Percentiles rank a stretch among this genome's conserved stretches.
phyloP scores from a whole-genome alignment of 2,329 filamentous ascomycete species.

The Colletotrichum eleusines region DNA sequence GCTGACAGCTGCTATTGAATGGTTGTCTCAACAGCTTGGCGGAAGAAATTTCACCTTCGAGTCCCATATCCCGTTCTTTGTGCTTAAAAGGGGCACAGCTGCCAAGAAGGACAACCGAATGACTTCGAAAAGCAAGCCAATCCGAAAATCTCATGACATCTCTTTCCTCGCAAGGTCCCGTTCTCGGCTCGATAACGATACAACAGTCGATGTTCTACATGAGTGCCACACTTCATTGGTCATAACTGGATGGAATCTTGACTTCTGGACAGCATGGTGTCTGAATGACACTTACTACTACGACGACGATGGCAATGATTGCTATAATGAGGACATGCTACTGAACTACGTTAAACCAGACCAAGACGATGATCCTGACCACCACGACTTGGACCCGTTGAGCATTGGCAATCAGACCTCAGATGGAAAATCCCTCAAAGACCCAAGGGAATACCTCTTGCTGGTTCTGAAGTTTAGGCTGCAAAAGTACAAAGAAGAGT shows the following conservation, averaged over 20 bases:
- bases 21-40: background rate
- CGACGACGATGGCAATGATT: background rate
- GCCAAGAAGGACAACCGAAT: background rate
- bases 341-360: background rate
- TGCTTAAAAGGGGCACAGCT: background rate
- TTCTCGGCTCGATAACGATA: background rate
- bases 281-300: constrained; percentile 6
- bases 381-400: background rate
- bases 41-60: background rate
- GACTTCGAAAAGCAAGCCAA: background rate
- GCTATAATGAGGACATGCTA: background rate
- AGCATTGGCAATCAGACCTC: background rate
- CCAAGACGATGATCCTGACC: too few relatives aligned
- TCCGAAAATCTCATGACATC: background rate
- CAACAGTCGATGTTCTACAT: background rate
- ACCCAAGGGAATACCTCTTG: constrained; percentile 16
- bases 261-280: constrained; percentile 10
- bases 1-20: background rate
- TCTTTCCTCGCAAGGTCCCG: constrained; percentile 2
- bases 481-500: background rate
- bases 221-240: constrained; percentile 10
- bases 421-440: background rate
- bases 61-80: constrained; percentile 1
- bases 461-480: background rate
- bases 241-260: background rate